phyloP scores from a whole-genome alignment of 148 eudicot species.

The Silene uniflora region DNA sequence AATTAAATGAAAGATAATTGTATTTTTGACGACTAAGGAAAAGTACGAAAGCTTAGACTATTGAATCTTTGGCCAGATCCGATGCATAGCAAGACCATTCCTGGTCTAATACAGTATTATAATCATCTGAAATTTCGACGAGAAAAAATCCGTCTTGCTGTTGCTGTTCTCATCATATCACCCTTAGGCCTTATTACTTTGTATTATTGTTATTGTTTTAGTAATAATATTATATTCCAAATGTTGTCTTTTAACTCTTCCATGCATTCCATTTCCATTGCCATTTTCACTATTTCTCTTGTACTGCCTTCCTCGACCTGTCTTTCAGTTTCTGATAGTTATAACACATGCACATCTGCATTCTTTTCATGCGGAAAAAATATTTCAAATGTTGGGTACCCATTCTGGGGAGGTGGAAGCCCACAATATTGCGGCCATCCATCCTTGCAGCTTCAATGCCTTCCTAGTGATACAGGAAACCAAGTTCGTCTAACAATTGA shows the following conservation, averaged over 20 bases:
- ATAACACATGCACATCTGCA: not conserved
- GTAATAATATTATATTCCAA: not conserved
- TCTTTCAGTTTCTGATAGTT: not conserved
- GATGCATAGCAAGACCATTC: no score
- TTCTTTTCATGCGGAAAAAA: slow-evolving; percentile 16
- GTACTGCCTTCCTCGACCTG: not conserved
- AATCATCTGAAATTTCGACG: no score
- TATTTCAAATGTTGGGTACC: slow-evolving; percentile 17
- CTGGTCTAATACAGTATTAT: no score
- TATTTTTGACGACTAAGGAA: no score
- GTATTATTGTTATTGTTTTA: no score
- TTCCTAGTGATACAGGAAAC: not conserved
- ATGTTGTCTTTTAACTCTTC: not conserved
- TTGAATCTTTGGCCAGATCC: no score
- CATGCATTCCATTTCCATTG: not conserved
- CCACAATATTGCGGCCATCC: slow-evolving; percentile 20
- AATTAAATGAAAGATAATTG: no score
- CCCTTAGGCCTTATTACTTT: no score
- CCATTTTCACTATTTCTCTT: not conserved
- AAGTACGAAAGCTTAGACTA: no score
- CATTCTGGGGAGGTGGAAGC: slow-evolving; percentile 26
- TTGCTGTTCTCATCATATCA: no score
- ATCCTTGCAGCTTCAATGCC: slow-evolving; percentile 20
- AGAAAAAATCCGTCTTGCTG: no score
- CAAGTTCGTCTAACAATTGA: not conserved